Evolutionary conservation across 179 eudicot genomes (phyloP).

Genomic region (Camellia oleifera): DNA sequence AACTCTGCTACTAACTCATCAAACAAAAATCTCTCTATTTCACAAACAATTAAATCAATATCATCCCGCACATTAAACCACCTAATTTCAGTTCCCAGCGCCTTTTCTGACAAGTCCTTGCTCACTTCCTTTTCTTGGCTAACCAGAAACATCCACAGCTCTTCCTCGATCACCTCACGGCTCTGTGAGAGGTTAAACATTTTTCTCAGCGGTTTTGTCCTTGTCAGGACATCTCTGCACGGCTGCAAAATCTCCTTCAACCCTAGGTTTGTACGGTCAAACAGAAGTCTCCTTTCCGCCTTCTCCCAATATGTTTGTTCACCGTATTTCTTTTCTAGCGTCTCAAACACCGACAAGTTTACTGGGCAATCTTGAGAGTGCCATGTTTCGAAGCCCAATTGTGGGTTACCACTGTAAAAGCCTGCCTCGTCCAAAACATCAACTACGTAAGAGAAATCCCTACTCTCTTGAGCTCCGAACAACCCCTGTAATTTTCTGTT

Average conservation of each 20-base stretch:
- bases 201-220: conserved; percentile 32
- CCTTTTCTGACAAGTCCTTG: conserved; percentile 38
- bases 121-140: conserved; percentile 42
- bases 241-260: conserved; percentile 44
- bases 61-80: conserved; percentile 58
- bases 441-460: conserved; percentile 69
- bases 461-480: conserved; percentile 32
- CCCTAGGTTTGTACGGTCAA: conserved; percentile 64
- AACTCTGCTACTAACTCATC: conserved; percentile 64
- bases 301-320: conserved; percentile 43
- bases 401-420: conserved; percentile 26
- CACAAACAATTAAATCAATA: conserved; percentile 42
- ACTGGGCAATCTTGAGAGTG: conserved; percentile 49
- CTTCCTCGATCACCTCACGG: conserved; percentile 51
- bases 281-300: conserved; percentile 69
- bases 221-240: conserved; percentile 25
- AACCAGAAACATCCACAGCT: conserved; percentile 47
- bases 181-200: conserved; percentile 23
- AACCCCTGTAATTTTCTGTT: conserved; percentile 11
- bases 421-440: conserved; percentile 60
- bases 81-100: conserved; percentile 28
- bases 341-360: conserved; percentile 52
- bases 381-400: conserved; percentile 39
- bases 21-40: conserved; percentile 51
- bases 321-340: conserved; percentile 66